These are phyloP conservation scores for Novymonas esmeraldas DNA, from an alignment of 208 protist genomes.

Conservation along the genomic window DNA sequence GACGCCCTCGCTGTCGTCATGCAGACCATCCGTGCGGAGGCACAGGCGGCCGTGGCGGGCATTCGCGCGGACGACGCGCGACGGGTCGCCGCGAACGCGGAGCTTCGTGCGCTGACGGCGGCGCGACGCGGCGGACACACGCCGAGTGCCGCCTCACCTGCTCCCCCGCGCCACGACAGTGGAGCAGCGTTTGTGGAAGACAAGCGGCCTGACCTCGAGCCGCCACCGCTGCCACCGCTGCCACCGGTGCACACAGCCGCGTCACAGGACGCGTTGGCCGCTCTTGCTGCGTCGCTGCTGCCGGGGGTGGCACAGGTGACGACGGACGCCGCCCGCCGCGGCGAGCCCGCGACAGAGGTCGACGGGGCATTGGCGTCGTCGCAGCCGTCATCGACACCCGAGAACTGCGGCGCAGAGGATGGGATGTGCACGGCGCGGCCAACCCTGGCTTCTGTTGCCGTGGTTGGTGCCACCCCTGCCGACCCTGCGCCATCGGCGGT, in stretches of 20 bases:
- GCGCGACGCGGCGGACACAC: constrained; percentile 10
- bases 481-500: too few relatives aligned
- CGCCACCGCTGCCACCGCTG: constrained; percentile 4
- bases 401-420: too few relatives aligned
- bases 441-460: too few relatives aligned
- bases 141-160: not conserved
- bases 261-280: constrained; percentile 8
- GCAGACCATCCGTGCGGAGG: constrained; percentile 38
- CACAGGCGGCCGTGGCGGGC: constrained; percentile 40
- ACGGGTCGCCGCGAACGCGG: constrained; percentile 16
- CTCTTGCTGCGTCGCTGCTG: constrained; percentile 12
- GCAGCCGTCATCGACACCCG: too few relatives aligned
- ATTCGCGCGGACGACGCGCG: constrained; percentile 39
- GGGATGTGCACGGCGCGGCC: too few relatives aligned
- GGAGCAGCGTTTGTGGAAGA: too few relatives aligned
- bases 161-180: too few relatives aligned
- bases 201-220: not conserved
- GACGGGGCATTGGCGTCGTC: not conserved
- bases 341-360: not conserved
- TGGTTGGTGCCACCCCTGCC: too few relatives aligned
- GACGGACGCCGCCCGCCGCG: not conserved
- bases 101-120: constrained; percentile 16
- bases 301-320: constrained; percentile 5
- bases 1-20: constrained; percentile 48
- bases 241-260: constrained; percentile 14